phyloP scores from a whole-genome alignment of 1,284 basidiomycete species.

The Laetiporus sulphureus region DNA sequence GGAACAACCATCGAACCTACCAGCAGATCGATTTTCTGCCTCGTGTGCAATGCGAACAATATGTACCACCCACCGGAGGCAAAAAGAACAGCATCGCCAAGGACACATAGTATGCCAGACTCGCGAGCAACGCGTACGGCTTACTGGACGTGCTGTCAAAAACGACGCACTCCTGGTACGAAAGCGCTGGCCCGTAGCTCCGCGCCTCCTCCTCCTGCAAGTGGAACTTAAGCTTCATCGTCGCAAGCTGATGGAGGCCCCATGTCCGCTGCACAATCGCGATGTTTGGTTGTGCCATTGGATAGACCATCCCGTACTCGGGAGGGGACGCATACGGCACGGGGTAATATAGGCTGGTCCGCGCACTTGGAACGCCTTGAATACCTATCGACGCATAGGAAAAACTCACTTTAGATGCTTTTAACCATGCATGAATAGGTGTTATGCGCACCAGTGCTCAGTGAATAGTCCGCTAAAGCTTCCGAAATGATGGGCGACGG shows the following conservation, averaged over 20 bases:
- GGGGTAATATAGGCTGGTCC: constrained; percentile 37
- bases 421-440: not conserved
- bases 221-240: constrained; percentile 1
- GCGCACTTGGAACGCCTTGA: constrained; percentile 32
- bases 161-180: constrained; percentile 67
- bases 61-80: constrained; percentile 29
- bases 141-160: constrained; percentile 31
- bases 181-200: constrained; percentile 59
- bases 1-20: constrained; percentile 49
- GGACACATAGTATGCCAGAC: too few relatives aligned
- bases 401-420: constrained; percentile 1
- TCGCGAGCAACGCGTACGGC: constrained; percentile 5
- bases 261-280: constrained; percentile 75
- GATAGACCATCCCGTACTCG: constrained; percentile 50
- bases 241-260: constrained; percentile 52
- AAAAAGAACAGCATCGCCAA: constrained; percentile 12
- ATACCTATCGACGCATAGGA: constrained; percentile 26
- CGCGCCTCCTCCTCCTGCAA: constrained; percentile 13
- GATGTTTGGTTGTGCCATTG: constrained; percentile 60
- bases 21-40: not conserved
- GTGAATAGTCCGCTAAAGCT: constrained; percentile 35
- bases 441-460: constrained; percentile 49
- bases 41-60: not conserved
- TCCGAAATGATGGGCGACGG: constrained; percentile 32
- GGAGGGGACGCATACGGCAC: constrained; percentile 38